Conservation (phyloP, 164 flowering plant species). For the Warburgia ugandensis region DNA sequence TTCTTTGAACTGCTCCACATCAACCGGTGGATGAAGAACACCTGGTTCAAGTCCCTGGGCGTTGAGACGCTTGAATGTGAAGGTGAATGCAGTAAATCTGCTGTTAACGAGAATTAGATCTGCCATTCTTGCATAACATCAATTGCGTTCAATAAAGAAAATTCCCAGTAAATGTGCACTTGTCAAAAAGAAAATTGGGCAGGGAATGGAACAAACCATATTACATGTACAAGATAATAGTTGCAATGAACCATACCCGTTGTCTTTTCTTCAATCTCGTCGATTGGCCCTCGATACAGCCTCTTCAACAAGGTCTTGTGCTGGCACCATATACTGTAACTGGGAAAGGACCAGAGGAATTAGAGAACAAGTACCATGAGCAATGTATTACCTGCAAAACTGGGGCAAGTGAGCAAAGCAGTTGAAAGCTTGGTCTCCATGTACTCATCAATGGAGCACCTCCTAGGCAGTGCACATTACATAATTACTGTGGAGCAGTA, state of each 20-base stretch:
- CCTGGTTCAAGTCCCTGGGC: constrained; percentile 64
- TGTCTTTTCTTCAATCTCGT: constrained; percentile 69
- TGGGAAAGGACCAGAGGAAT: constrained; percentile 60
- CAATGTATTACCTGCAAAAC: no score
- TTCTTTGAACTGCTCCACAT: constrained; percentile 68
- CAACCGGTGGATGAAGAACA: constrained; percentile 90
- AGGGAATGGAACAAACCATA: no score
- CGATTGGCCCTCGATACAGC: constrained; percentile 77
- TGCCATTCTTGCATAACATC: constrained; percentile 67
- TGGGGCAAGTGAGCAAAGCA: background rate
- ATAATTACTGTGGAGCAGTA: no score
- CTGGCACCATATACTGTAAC: constrained; percentile 82
- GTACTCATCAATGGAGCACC: no score
- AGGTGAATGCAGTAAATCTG: constrained; percentile 82
- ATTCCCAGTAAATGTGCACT: background rate
- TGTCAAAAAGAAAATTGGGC: background rate
- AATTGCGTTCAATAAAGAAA: constrained; percentile 6
- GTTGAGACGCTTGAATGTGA: constrained; percentile 77
- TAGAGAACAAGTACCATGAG: background rate
- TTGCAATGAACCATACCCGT: constrained; percentile 41
- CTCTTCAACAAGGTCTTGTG: constrained; percentile 62
- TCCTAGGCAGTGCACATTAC: no score
- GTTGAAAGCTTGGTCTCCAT: background rate
- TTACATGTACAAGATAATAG: background rate
- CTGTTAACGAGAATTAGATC: constrained; percentile 90